phyloP scores from a whole-genome alignment of 2,329 filamentous ascomycete species.

The Geosmithia putterillii region DNA sequence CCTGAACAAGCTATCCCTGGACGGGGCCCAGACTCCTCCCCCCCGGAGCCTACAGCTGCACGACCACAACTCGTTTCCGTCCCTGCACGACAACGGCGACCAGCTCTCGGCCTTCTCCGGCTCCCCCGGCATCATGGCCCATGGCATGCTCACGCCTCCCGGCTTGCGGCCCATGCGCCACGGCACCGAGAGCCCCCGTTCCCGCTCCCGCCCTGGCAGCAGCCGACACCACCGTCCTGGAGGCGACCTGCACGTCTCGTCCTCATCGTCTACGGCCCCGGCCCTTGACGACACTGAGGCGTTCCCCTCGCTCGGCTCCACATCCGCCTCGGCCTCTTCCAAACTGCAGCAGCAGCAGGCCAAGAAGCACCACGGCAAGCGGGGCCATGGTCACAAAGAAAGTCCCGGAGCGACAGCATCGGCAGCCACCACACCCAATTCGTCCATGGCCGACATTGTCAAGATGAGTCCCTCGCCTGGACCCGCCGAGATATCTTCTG shows the following conservation, averaged over 20 bases:
- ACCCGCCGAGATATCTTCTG: slow-evolving; percentile 44
- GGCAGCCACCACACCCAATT: slow-evolving; percentile 44
- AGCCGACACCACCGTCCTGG: slow-evolving; percentile 53
- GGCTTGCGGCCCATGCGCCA: slow-evolving; percentile 52
- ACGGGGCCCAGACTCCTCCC: slow-evolving; percentile 55
- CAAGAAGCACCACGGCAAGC: slow-evolving; percentile 90
- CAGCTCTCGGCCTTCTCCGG: slow-evolving; percentile 40
- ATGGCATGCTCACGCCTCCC: slow-evolving; percentile 52
- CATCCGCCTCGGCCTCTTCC: slow-evolving; percentile 34
- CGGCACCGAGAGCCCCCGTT: slow-evolving; percentile 48
- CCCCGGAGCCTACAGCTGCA: slow-evolving; percentile 65
- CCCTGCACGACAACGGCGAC: slow-evolving; percentile 52
- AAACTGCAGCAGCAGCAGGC: too few relatives aligned
- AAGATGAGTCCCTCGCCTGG: slow-evolving; percentile 87
- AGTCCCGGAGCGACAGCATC: too few relatives aligned
- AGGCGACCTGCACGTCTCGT: not conserved
- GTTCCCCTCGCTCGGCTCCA: slow-evolving; percentile 79
- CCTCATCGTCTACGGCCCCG: slow-evolving; percentile 35
- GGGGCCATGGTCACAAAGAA: slow-evolving; percentile 70
- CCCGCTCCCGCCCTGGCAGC: slow-evolving; percentile 75
- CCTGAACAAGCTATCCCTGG: slow-evolving; percentile 67
- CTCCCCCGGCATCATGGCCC: slow-evolving; percentile 36
- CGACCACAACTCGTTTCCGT: slow-evolving; percentile 76
- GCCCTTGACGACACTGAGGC: slow-evolving; percentile 90
- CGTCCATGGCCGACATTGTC: slow-evolving; percentile 83